phyloP scores from a whole-genome alignment of 805 yeast genomes.

The Wickerhamiella bombiphila region DNA sequence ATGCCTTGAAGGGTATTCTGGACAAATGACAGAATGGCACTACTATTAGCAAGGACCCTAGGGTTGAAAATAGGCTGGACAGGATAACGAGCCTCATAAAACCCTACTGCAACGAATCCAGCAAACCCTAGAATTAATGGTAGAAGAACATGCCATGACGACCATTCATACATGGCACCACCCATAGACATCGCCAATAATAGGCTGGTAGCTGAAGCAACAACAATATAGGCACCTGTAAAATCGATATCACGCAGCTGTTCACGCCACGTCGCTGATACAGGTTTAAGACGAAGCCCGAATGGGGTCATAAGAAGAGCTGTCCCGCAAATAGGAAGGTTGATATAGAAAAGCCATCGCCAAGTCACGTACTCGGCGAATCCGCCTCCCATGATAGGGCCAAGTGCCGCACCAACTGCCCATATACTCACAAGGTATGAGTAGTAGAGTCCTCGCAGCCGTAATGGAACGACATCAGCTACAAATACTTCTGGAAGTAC shows the following conservation, averaged over 20 bases:
- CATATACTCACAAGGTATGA: constrained; percentile 20
- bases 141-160: constrained; percentile 36
- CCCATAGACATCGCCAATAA: constrained; percentile 42
- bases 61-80: constrained; percentile 34
- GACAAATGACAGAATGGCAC: constrained; percentile 28
- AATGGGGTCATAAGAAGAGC: constrained; percentile 28
- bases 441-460: constrained; percentile 21
- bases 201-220: constrained; percentile 32
- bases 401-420: constrained; percentile 25
- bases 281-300: constrained; percentile 29
- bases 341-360: constrained; percentile 68
- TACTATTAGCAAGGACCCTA: constrained; percentile 27
- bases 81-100: constrained; percentile 27
- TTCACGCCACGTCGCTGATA: constrained; percentile 27
- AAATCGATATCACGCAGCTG: constrained; percentile 35
- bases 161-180: constrained; percentile 36
- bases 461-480: constrained; percentile 39
- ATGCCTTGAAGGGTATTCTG: constrained; percentile 30
- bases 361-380: constrained; percentile 45
- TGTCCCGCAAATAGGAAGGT: constrained; percentile 49
- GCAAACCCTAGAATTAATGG: constrained; percentile 34
- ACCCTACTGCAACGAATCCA: constrained; percentile 24
- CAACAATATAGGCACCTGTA: constrained; percentile 32
- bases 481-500: constrained; percentile 41
- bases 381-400: constrained; percentile 57